Evolutionary conservation across 768 basidiomycete species (phyloP).

Genomic region (Tubosaeta sp.): DNA sequence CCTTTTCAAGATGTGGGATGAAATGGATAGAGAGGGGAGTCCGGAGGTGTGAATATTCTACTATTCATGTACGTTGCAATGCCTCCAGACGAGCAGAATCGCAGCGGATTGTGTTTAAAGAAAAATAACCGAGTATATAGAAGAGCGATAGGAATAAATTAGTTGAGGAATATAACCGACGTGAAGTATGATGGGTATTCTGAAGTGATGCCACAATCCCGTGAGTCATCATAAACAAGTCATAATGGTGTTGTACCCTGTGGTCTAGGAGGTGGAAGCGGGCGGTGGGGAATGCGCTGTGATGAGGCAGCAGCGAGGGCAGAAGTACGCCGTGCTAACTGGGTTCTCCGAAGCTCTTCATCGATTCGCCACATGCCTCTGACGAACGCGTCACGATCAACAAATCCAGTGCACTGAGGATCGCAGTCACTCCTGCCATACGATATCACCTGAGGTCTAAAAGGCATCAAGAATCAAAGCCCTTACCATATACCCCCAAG

Average conservation of each 20-base stretch:
- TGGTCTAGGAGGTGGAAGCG: constrained; percentile 19
- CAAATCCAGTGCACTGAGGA: constrained; percentile 45
- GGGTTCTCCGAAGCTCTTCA: constrained; percentile 68
- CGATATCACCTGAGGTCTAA: neutral
- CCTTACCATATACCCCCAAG: constrained; percentile 66
- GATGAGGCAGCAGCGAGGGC: constrained; percentile 32
- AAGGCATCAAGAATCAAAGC: neutral
- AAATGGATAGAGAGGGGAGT: constrained; percentile 42
- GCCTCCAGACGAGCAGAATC: neutral
- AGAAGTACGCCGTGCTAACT: constrained; percentile 33
- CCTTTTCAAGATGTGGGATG: constrained; percentile 43
- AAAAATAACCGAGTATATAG: neutral
- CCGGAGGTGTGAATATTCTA: constrained; percentile 31
- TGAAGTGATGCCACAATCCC: constrained; percentile 9
- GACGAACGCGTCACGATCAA: constrained; percentile 64
- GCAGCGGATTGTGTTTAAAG: neutral
- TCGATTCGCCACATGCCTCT: constrained; percentile 86
- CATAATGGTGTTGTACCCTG: constrained; percentile 6
- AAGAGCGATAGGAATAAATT: constrained; percentile 13
- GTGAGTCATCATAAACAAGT: constrained; percentile 5
- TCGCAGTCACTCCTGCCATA: constrained; percentile 67
- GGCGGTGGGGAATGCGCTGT: constrained; percentile 33
- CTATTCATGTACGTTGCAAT: too few species aligned
- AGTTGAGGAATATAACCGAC: neutral
- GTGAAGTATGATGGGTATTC: constrained; percentile 13